Evolutionary conservation across 176 grass and related monocot genomes (phyloP).

Genomic region (Bonia amplexicaulis): DNA sequence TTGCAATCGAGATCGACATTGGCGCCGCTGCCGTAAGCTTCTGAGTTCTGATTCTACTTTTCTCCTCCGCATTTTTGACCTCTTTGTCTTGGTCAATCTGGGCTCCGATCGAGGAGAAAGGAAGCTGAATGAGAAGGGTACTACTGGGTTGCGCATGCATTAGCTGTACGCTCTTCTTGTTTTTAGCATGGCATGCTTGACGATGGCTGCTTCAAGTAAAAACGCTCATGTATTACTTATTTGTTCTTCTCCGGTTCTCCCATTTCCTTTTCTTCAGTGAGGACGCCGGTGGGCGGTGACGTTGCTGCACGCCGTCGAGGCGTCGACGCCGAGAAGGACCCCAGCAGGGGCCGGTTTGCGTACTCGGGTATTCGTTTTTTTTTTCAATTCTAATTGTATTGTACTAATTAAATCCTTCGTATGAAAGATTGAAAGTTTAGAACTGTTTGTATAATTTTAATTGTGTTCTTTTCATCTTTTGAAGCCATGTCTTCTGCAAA

Average conservation of each 20-base stretch:
- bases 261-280: background rate
- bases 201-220: constrained; percentile 16
- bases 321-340: too few species aligned
- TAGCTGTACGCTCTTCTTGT: background rate
- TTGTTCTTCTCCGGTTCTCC: background rate
- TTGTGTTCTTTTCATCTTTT: too few species aligned
- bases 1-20: background rate
- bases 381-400: too few species aligned
- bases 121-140: constrained; percentile 28
- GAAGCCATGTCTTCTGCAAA: too few species aligned
- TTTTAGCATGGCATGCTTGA: constrained; percentile 6
- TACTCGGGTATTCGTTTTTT: too few species aligned
- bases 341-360: too few species aligned
- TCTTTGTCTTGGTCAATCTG: background rate
- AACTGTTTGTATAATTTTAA: too few species aligned
- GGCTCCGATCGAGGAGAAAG: constrained; percentile 26
- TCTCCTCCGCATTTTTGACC: background rate
- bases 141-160: background rate
- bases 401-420: too few species aligned
- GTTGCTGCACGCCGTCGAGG: too few species aligned
- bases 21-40: constrained; percentile 14
- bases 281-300: too few species aligned
- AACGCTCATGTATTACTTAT: constrained; percentile 30
- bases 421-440: too few species aligned
- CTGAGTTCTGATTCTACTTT: constrained; percentile 35